Base-by-base conservation (phyloP, 2,329 filamentous ascomycete genomes). In the Colletotrichum coccodes region DNA sequence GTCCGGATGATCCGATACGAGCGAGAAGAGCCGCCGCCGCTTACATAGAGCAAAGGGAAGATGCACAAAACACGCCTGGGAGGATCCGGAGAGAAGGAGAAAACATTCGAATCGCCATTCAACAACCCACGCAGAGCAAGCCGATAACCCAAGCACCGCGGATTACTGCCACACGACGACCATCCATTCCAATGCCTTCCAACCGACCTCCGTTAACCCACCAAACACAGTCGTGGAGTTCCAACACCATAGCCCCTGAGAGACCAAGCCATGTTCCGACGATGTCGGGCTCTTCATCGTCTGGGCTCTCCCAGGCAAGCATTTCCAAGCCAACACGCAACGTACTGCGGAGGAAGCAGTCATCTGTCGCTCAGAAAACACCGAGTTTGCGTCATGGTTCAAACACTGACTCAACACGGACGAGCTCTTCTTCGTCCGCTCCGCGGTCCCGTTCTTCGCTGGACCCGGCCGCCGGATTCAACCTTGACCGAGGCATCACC, bases 341-440 rank as follows among this genome's bases (percentile, higher is more conserved):
- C 73, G 79, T 84, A 9, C 75, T 88, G 54, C 80, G 84, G 71
- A 83, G 84, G 72, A 89, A 88, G 74, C 82, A 83, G 63, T 84
- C 86, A 16, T 82, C 81, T 12, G 75, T 85, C 44, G 78, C 84
- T 2, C 80, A 81, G 63, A 80, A 84, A 26, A 70, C 76, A 6
- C 72, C 74, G 23, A 78, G 73, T 42, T 64, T 72, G 9, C 79
- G 75, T 14, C 79, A 75, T 47, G 79, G 80, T 34, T 78, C 81
- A 28, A 76, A 74, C 30, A 75, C 74, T 63, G 76, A 75, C 58
- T 81, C 78, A 53, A 78, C 74, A 42, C 82, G 81, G 61, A 81
- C 80, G 12, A 78, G 75, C 66, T 83, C 83, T 3, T 82, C 83
- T 4, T 83, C 83, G 1, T 85, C 84, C 1, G 78, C 79, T 26